These are phyloP conservation scores for Clarkia xantiana DNA, from an alignment of 345 rosid genomes.

Conservation along the genomic window DNA sequence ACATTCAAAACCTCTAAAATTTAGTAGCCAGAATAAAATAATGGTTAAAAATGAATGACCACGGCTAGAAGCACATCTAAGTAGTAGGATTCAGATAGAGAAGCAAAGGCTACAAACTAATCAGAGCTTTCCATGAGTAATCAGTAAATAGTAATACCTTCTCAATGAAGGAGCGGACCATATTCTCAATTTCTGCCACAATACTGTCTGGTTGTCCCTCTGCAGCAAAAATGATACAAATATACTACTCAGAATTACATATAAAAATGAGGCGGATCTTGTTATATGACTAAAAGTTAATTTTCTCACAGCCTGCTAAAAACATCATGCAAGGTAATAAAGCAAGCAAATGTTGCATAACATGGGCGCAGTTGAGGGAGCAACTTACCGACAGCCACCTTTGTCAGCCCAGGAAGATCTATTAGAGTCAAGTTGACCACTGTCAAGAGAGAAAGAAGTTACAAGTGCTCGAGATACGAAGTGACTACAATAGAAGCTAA, in stretches of 20 bases:
- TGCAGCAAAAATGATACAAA: constrained; percentile 13
- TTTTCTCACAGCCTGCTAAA: background rate
- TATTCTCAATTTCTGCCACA: constrained; percentile 90
- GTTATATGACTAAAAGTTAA: background rate
- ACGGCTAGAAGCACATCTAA: background rate
- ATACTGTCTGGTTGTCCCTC: constrained; percentile 96
- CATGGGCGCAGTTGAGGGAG: background rate
- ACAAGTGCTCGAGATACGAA: background rate
- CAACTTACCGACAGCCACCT: constrained; percentile 91
- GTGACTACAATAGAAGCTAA: no score
- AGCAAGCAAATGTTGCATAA: background rate
- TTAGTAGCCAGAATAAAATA: no score
- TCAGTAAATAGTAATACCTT: no score
- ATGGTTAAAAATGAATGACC: background rate
- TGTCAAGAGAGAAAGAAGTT: constrained; percentile 20
- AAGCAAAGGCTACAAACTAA: background rate
- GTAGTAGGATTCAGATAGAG: background rate
- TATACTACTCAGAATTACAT: background rate
- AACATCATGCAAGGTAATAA: background rate
- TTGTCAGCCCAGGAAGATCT: constrained; percentile 99
- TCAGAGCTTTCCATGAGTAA: background rate
- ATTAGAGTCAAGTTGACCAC: constrained; percentile 94
- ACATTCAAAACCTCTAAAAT: constrained; percentile 7
- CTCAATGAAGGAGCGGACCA: constrained; percentile 94
- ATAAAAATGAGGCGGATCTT: background rate